Evolutionary conservation across 2,329 filamentous ascomycete species (phyloP), one percentile per base, ranked within the genome.

Genomic region (Aspergillaceae sp.): DNA sequence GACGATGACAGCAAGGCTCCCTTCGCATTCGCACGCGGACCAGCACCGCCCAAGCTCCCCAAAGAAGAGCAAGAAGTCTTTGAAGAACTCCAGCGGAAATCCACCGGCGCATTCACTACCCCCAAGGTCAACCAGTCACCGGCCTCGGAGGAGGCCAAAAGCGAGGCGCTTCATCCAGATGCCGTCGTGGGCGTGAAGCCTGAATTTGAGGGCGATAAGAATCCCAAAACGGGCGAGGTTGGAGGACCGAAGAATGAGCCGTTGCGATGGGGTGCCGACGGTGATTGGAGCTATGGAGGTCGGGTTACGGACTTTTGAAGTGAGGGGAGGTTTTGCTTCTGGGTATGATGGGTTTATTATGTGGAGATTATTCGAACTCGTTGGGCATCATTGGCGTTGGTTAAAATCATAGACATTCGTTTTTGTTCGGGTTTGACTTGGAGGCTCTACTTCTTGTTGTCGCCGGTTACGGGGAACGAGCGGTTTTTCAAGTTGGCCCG

Each of bases 161-260:
- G 80, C 49, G 80, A 83, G 47, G 78, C 83, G 50, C 64, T 86
- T 19, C 83, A 87, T 62, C 83, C 82, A 0, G 82, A 88, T 63
- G 71, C 91, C 47, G 75, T 84, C 53, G 74, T 82, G 52, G 91
- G 91, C 33, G 84, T 89, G 38, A 79, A 83, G 59, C 90, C 92
- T 1, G 91, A 97, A 71, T 98, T 98, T 59, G 83, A 91, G 56
- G 92, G 92, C 48, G 90, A 97, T 45, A 77, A 75, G 46, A 97
- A 98, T 66, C 92, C 92, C 2, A 85, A 84, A 74, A 98, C 92
- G 1, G 92, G 92, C 27, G 92, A 98, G 75, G 81, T 96, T 7
- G 92, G 92, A 4, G 92, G 92, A 1, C 92, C 92, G 4, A 98
- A 97, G 81, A 97, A 94, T 62, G 91, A 98, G 69, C 92, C 92